These are phyloP conservation scores for Blastobotrys raffinosifermentans DNA, from an alignment of 1,139 yeast species.

Conservation along the genomic window DNA sequence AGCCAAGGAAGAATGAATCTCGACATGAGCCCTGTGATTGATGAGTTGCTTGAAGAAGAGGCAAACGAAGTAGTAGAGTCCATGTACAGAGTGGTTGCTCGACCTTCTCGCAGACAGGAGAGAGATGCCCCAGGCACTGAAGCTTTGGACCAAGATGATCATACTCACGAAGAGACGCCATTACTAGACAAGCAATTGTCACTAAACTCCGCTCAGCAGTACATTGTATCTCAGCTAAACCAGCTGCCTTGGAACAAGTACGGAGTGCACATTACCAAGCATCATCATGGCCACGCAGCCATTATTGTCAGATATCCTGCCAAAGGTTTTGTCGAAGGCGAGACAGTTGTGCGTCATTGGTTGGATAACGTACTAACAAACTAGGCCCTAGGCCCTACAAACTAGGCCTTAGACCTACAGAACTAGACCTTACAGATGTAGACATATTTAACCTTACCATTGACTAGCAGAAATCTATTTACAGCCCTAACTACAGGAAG, in stretches of 20 bases:
- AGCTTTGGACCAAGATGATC: too few species aligned
- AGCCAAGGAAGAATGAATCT: slow-evolving; percentile 2
- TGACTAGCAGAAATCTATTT: too few species aligned
- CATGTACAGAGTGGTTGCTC: slow-evolving; percentile 26
- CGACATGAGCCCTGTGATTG: slow-evolving; percentile 14
- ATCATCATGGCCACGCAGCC: slow-evolving; percentile 73
- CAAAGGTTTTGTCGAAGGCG: slow-evolving; percentile 59
- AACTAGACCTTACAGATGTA: too few species aligned
- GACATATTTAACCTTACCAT: too few species aligned
- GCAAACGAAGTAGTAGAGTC: slow-evolving; percentile 48
- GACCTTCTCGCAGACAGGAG: background rate
- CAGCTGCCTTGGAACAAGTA: slow-evolving; percentile 58
- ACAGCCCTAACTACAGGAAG: too few species aligned
- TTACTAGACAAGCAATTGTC: slow-evolving; percentile 10
- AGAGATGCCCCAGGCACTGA: slow-evolving; percentile 1
- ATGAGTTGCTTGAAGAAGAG: slow-evolving; percentile 39
- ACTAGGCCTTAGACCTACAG: too few species aligned
- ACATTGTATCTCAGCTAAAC: slow-evolving; percentile 54
- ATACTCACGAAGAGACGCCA: slow-evolving; percentile 7
- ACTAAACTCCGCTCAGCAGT: slow-evolving; percentile 38
- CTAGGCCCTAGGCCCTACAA: too few species aligned
- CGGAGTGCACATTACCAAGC: slow-evolving; percentile 61
- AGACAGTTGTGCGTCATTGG: slow-evolving; percentile 61
- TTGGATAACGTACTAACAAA: too few species aligned
- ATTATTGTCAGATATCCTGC: slow-evolving; percentile 58